phyloP scores from a whole-genome alignment of 2,329 filamentous ascomycete genomes.

The Myotisia sp. region DNA sequence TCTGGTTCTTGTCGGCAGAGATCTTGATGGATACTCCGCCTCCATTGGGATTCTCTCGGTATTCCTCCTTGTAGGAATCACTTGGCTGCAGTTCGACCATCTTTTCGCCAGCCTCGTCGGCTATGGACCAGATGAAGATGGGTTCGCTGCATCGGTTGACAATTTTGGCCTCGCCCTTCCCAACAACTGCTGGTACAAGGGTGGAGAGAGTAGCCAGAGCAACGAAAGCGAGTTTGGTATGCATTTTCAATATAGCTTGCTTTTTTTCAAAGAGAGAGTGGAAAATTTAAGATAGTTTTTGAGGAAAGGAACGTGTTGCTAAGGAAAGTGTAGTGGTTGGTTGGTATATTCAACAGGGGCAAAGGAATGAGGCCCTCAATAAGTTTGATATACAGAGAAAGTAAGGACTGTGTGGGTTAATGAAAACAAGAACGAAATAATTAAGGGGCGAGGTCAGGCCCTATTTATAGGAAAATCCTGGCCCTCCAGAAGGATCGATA shows the following conservation, averaged over 20 bases:
- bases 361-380: conserved; percentile 8
- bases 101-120: conserved; percentile 18
- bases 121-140: conserved; percentile 30
- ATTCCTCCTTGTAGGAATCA: conserved; percentile 23
- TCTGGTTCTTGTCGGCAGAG: conserved; percentile 18
- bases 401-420: conserved; percentile 8
- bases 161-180: conserved; percentile 21
- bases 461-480: conserved; percentile 11
- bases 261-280: conserved; percentile 1
- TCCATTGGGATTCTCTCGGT: conserved; percentile 23
- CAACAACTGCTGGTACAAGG: conserved; percentile 18
- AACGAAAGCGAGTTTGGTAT: conserved; percentile 24
- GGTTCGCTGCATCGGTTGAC: conserved; percentile 25
- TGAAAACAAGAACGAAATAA: conserved; percentile 3
- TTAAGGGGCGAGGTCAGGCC: conserved; percentile 5
- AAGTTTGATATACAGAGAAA: too few relatives aligned
- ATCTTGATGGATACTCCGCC: conserved; percentile 33
- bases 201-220: conserved; percentile 21
- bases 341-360: too few relatives aligned
- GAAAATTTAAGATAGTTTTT: conserved; percentile 4
- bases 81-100: conserved; percentile 25
- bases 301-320: conserved; percentile 2
- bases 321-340: conserved; percentile 5
- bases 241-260: conserved; percentile 16
- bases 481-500: conserved; percentile 2